Evolutionary conservation across 805 yeast genomes (phyloP).

Genomic region (Spathaspora girioi): DNA sequence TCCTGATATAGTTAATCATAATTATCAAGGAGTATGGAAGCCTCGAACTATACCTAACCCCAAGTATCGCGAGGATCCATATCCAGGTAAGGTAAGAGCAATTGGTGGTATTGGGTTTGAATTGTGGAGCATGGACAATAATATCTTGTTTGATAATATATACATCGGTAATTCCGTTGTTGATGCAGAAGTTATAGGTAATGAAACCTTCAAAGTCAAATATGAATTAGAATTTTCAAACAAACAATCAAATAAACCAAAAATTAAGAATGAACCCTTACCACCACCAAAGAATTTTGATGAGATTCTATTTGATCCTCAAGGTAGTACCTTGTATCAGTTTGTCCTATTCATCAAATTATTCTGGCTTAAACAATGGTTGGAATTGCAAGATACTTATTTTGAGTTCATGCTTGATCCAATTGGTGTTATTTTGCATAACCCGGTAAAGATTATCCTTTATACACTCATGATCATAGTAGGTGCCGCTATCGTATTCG

Average conservation of each 20-base stretch:
- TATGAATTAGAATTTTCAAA: conserved; percentile 45
- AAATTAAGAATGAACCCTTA: conserved; percentile 37
- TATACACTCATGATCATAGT: conserved; percentile 43
- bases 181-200: conserved; percentile 84
- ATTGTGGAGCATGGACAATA: conserved; percentile 79
- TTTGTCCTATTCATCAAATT: conserved; percentile 14
- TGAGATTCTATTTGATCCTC: conserved; percentile 23
- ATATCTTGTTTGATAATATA: conserved; percentile 76
- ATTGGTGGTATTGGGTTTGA: conserved; percentile 86
- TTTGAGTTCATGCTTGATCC: conserved; percentile 44
- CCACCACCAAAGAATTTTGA: conserved; percentile 43
- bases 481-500: conserved; percentile 40
- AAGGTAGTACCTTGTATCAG: conserved; percentile 11
- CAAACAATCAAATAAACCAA: conserved; percentile 39
- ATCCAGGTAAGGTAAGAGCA: conserved; percentile 53
- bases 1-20: conserved; percentile 68
- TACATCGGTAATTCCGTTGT: conserved; percentile 80
- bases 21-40: conserved; percentile 74
- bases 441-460: conserved; percentile 50
- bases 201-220: conserved; percentile 63
- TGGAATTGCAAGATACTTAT: conserved; percentile 29
- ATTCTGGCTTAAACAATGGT: conserved; percentile 16
- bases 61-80: conserved; percentile 52
- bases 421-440: conserved; percentile 33
- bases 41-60: conserved; percentile 71